Conservation (phyloP, 2,329 filamentous ascomycete species). For the Elsinoe fawcettii region DNA sequence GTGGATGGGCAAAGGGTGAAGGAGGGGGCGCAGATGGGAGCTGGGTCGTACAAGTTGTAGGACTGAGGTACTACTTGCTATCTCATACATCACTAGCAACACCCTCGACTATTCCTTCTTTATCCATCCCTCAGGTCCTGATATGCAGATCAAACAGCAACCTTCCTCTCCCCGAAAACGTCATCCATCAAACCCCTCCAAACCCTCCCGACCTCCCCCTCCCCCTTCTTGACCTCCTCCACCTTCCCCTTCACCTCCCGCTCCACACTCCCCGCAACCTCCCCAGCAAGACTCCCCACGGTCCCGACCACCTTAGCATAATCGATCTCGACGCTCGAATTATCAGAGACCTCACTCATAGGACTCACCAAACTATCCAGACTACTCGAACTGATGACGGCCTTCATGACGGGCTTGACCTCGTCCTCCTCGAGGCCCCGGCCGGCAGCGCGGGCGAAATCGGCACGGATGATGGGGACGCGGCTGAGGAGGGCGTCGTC, state of each 20-base stretch:
- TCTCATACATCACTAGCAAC: neutral
- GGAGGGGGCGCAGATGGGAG: conserved; percentile 17
- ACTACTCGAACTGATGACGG: conserved; percentile 46
- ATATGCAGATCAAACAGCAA: neutral
- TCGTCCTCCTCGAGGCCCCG: conserved; percentile 18
- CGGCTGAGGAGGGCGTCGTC: neutral
- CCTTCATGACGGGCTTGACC: conserved; percentile 42
- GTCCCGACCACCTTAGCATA: conserved; percentile 49
- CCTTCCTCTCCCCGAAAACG: conserved; percentile 32
- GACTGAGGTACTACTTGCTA: neutral
- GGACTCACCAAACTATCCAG: conserved; percentile 42
- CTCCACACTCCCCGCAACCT: conserved; percentile 24
- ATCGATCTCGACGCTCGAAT: conserved; percentile 48
- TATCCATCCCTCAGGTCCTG: neutral
- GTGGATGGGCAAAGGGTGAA: conserved; percentile 69
- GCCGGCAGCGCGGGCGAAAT: conserved; percentile 16
- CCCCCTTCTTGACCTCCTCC: conserved; percentile 36
- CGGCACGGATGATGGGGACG: conserved; percentile 14
- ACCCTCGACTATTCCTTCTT: neutral
- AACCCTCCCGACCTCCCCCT: conserved; percentile 29
- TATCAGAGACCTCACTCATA: conserved; percentile 53
- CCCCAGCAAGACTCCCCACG: conserved; percentile 28
- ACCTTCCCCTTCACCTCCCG: conserved; percentile 32
- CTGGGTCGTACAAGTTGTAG: conserved; percentile 20
- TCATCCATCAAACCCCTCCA: conserved; percentile 46